Evolutionary conservation across 2,329 filamentous ascomycete species (phyloP), one percentile per base, ranked within the genome.

Genomic region (Curvularia hawaiiensis): DNA sequence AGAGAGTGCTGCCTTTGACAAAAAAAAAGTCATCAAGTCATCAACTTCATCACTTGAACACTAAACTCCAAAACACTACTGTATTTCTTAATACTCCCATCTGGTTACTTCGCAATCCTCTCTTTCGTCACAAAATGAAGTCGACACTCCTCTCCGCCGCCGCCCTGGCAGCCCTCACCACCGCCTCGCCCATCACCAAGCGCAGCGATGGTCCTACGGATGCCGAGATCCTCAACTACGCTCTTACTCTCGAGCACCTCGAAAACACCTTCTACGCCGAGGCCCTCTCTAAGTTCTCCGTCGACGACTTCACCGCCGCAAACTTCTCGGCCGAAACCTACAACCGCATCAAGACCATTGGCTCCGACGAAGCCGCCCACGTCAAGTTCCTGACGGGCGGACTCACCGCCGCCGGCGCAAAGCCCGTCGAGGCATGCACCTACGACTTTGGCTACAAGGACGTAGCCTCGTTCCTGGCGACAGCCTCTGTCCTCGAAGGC

Each of bases 261-360:
- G 88, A 90, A 75, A 78, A 84, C 59, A 80, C 79, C 54, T 90
- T 90, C 77, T 90, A 90, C 76, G 76, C 78, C 38, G 70, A 87
- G 48, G 87, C 83, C 38, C 78, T 90, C 4, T 71, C 77, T 56
- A 86, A 85, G 65, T 89, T 84, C 78, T 81, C 65, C 18, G 44
- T 61, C 20, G 50, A 59, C 3, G 60, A 71, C 58, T 74, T 70
- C 64, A 56, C 49, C 38, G 50, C 62, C 12, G 69, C 70, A 6
- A 65, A 68, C 38, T 72, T 66, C 67, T 72, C 80, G 50, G 65
- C 77, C 0, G 74, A 76, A 3, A 84, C 86, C 70, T 88, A 87
- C 77, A 75, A 78, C 50, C 85, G 88, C 76, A 66, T 90, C 52
- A 75, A 82, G 70, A 79, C 79, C 59, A 81, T 90, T 52, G 80